Conservation (phyloP, 2,329 filamentous ascomycete genomes). For the Lizonia empirigonia region DNA sequence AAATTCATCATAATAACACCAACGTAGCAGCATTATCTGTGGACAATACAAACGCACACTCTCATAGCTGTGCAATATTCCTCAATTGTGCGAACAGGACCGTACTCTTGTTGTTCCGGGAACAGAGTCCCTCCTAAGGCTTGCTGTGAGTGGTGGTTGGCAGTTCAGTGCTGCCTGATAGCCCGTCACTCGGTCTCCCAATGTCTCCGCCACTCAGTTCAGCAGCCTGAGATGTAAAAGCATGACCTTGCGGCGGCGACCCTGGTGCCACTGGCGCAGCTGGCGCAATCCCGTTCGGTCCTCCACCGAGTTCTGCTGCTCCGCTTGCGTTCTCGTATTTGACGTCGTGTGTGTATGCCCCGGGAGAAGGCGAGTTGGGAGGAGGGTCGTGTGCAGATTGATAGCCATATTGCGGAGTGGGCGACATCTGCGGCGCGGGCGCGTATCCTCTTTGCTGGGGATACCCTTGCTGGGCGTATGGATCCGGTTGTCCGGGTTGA, state of each 20-base stretch:
- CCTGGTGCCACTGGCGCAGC: background rate
- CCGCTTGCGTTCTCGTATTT: background rate
- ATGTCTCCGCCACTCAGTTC: slow-evolving; percentile 10
- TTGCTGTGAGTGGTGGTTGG: background rate
- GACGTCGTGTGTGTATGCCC: slow-evolving; percentile 1
- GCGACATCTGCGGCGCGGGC: slow-evolving; percentile 10
- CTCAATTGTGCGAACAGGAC: too few relatives aligned
- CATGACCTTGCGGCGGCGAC: background rate
- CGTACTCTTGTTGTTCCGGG: background rate
- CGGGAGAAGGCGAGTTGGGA: slow-evolving; percentile 14
- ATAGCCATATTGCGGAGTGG: slow-evolving; percentile 22
- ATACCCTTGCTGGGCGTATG: slow-evolving; percentile 4
- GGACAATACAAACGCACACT: too few relatives aligned
- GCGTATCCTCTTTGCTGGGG: slow-evolving; percentile 17
- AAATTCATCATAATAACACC: too few relatives aligned
- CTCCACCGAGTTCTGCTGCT: slow-evolving; percentile 5
- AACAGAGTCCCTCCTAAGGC: background rate
- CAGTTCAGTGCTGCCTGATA: background rate
- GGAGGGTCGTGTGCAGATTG: slow-evolving; percentile 16
- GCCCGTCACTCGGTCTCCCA: background rate
- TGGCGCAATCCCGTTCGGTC: background rate
- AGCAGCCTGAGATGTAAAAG: background rate
- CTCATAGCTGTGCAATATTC: too few relatives aligned
- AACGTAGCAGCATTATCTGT: background rate
- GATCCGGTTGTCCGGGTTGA: background rate